A percentile compares a stretch with the other conserved stretches of the same genome.
phyloP scores from a whole-genome alignment of 768 basidiomycete species.

The Scleroderma citrinum region DNA sequence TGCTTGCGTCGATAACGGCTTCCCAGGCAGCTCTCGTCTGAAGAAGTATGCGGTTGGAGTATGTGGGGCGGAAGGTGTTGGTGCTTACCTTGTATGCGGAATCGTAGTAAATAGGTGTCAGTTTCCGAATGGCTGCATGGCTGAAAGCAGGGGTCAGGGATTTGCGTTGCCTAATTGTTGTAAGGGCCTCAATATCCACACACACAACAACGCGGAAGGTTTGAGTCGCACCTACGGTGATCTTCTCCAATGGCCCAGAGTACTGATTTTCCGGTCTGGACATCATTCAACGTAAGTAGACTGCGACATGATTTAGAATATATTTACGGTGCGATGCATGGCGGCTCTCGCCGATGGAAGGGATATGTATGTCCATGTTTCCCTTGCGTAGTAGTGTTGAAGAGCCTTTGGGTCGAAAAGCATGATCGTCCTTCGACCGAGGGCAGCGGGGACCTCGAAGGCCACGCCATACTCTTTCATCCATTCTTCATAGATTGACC shows the following conservation, averaged over 20 bases:
- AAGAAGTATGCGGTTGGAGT: neutral
- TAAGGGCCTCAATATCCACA: slow-evolving; percentile 12
- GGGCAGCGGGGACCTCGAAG: slow-evolving; percentile 32
- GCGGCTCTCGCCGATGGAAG: slow-evolving; percentile 16
- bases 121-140: slow-evolving; percentile 33
- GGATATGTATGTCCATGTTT: slow-evolving; percentile 35
- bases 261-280: slow-evolving; percentile 31
- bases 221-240: slow-evolving; percentile 28
- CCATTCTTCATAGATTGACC: slow-evolving; percentile 41
- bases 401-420: slow-evolving; percentile 46
- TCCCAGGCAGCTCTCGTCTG: slow-evolving; percentile 31
- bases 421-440: slow-evolving; percentile 32
- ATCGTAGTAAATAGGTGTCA: slow-evolving; percentile 35
- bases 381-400: slow-evolving; percentile 45
- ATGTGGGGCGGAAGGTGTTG: neutral
- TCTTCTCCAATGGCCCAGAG: slow-evolving; percentile 37
- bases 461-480: slow-evolving; percentile 42
- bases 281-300: neutral
- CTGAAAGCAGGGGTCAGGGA: slow-evolving; percentile 37
- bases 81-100: slow-evolving; percentile 38
- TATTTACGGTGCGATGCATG: slow-evolving; percentile 23
- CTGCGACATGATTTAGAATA: neutral
- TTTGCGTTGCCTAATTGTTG: slow-evolving; percentile 30
- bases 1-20: slow-evolving; percentile 15
- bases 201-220: slow-evolving; percentile 3